These are phyloP conservation scores for Trametopsis cervina DNA, from an alignment of 768 basidiomycete genomes.

Conservation along the genomic window DNA sequence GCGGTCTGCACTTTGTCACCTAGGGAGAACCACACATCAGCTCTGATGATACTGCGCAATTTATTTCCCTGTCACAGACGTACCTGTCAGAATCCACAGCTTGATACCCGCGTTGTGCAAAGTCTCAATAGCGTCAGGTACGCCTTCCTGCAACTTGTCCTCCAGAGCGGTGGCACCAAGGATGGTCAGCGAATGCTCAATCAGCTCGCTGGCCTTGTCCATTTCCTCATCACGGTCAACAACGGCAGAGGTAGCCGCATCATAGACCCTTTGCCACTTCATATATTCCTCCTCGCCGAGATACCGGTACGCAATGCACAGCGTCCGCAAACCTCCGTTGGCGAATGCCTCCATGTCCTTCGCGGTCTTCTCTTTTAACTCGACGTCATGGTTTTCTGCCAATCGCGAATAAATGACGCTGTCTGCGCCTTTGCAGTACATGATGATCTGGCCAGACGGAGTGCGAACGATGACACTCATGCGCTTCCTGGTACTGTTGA, in stretches of 20 bases:
- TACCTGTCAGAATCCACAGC: conserved; percentile 94
- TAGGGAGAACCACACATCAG: conserved; percentile 19
- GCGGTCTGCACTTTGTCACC: conserved; percentile 98
- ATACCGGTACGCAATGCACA: conserved; percentile 81
- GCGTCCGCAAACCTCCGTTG: conserved; percentile 84
- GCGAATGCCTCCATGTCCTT: conserved; percentile 92
- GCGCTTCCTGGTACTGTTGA: conserved; percentile 89
- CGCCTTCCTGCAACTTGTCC: conserved; percentile 95
- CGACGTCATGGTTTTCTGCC: conserved; percentile 64
- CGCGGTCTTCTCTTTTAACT: conserved; percentile 68
- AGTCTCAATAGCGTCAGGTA: conserved; percentile 91
- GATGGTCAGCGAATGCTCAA: conserved; percentile 80
- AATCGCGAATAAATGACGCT: conserved; percentile 89
- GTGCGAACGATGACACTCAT: conserved; percentile 90
- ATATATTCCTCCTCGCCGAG: conserved; percentile 80
- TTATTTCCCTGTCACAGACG: conserved; percentile 10
- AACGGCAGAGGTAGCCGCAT: conserved; percentile 70
- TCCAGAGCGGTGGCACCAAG: conserved; percentile 95
- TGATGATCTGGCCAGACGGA: conserved; percentile 73
- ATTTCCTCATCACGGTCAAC: conserved; percentile 87
- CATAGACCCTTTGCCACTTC: conserved; percentile 73
- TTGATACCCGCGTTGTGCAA: conserved; percentile 94
- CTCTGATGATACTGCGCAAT: not conserved
- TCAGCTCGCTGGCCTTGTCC: conserved; percentile 75
- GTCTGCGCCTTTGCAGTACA: conserved; percentile 98